Evolutionary conservation across 176 grass and related monocot genomes (phyloP).

Genomic region (Alopecurus myosuroides): DNA sequence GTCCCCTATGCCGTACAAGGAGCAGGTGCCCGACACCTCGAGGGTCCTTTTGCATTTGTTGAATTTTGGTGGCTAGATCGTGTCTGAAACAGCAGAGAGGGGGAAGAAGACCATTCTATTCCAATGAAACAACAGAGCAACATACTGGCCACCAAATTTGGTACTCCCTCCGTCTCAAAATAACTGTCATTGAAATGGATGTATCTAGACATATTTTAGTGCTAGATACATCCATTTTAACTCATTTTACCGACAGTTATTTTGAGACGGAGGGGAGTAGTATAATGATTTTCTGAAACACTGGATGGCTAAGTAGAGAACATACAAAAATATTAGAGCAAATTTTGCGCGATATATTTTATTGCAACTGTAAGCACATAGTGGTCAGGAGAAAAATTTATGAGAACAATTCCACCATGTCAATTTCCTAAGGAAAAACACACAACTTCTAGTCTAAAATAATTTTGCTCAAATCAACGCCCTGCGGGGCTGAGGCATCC

Average conservation of each 20-base stretch:
- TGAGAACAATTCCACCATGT: not conserved
- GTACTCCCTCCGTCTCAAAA: too few relatives aligned
- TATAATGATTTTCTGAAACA: not conserved
- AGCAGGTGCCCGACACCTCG: too few relatives aligned
- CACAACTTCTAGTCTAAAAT: conserved; percentile 12
- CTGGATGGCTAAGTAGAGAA: not conserved
- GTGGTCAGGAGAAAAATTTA: not conserved
- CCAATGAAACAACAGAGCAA: not conserved
- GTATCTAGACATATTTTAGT: too few relatives aligned
- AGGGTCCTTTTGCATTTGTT: too few relatives aligned
- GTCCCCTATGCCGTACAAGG: too few relatives aligned
- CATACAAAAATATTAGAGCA: not conserved
- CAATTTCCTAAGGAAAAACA: not conserved
- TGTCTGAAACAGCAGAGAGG: too few relatives aligned
- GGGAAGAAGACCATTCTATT: too few relatives aligned
- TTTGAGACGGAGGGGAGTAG: too few relatives aligned
- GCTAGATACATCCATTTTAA: too few relatives aligned
- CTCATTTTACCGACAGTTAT: too few relatives aligned
- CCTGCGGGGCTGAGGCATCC: conserved; percentile 48
- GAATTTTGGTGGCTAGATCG: not conserved
- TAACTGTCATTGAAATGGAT: too few relatives aligned
- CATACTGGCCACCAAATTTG: not conserved
- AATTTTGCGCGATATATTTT: not conserved
- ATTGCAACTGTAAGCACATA: not conserved
- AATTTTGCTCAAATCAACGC: conserved; percentile 53